Evolutionary conservation across 1,284 basidiomycete species (phyloP), one percentile per base, ranked within the genome.

Genomic region (Apiotrichum porosum): DNA sequence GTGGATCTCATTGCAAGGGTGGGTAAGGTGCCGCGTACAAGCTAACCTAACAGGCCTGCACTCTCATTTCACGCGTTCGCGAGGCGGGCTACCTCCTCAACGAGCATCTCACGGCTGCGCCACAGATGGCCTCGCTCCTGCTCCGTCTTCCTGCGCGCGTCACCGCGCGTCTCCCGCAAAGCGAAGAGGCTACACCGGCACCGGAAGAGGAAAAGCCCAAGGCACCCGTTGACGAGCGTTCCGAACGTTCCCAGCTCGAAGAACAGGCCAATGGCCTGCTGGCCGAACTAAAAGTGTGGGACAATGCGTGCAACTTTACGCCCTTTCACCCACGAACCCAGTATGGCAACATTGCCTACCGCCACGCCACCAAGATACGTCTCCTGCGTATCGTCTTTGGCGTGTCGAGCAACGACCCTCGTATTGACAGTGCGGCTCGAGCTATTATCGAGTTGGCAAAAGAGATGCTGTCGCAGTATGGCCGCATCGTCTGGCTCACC

Each of bases 391-490:
- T 68, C 39, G 67, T 68, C 23, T 71, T 66, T 45, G 52, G 55
- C 9, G 62, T 66, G 2, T 42, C 54, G 15, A 57, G 55, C 18
- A 52, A 51, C n/a, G 69, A 71, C 53, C 45, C 51, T 9, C 56
- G 67, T n/a, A 61, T 71, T 12, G 55, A 62, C 44, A 52, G 49
- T 4, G 56, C 60, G 2, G 56, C 57, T 4, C 51, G 54, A 12
- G 63, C 65, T 13, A 69, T 71, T 34, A 62, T 71, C 23, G 68
- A 69, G 51, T 54, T 71, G 15, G 62, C 61, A 8, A 66, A 59
- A 42, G 69, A 68, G 47, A 58, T 65, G 52, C 47, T 68, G 30
- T 55, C 63, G n/a, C 43, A 56, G 47, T 69, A 66, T 46, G 63
- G 65, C 3, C 57, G 64, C 36, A 65, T 69, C 38, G 61, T 62